Evolutionary conservation across 2,329 filamentous ascomycete species (phyloP), one percentile per base, ranked within the genome.

Genomic region (Orbilia javanica): DNA sequence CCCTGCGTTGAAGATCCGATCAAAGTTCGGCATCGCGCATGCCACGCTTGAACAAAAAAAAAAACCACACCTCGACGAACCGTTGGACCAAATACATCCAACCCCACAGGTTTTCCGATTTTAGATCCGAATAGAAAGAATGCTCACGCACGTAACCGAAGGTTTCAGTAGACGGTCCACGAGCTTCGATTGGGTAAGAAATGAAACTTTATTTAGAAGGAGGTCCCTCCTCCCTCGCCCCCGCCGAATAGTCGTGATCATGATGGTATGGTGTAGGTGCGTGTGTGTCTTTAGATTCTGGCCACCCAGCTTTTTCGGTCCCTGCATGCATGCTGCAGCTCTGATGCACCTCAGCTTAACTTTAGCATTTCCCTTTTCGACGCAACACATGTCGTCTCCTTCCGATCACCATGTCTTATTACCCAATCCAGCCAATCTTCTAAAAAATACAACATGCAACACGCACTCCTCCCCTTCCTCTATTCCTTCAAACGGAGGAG

Each of bases 371-470:
- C 39, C n/a, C 7, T 20, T 44, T n/a, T 4, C 13, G 39, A n/a
- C 15, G 25, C 60, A 64, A 64, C 60, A 48, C 60, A 63, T 48
- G 57, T 63, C 39, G 57, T 63, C 57, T 46, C 52, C 52, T 57
- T 42, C 31, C 25, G 55, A 60, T 60, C 55, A 42, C 27, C 55
- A 34, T 60, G 34, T 60, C 55, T 60, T 42, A 42, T 27, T 64
- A 15, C 60, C 60, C n/a, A 46, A 64, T 64, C 29, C 18, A 39
- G 60, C 18, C 1, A 22, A 6, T 20, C 7, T 13, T 29, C 25
- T 34, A 18, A 22, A 64, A 48, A 64, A 64, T 64, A 31, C 60
- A 64, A 64, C 60, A 48, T 46, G 42, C 60, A 64, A 64, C 60
- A 31, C 60, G 6, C 55, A n/a, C 15, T 3, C 39, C 13, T 10